Evolutionary conservation across 495 filamentous ascomycete genomes (phyloP), one percentile per base, ranked within the genome.

Genomic region (Penicillium tannophilum): DNA sequence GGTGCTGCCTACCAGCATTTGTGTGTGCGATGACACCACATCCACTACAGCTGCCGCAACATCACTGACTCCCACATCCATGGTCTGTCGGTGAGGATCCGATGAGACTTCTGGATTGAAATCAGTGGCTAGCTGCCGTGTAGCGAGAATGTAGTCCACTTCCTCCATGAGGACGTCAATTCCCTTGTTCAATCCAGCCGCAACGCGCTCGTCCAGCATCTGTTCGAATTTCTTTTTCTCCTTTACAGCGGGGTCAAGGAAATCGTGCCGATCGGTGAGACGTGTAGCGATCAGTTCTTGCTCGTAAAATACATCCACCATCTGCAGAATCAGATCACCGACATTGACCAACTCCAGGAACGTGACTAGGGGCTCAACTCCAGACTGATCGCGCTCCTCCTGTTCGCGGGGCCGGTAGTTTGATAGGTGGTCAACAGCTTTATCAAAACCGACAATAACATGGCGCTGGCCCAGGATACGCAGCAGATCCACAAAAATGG

Each of bases 201-300:
- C 95, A 20, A 99, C 95, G 52, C 90, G 88, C 74, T 98, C 95
- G 68, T 99, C 95, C 10, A 99, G 86, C 89, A 97, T 96, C 73
- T 98, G 93, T 79, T 99, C 95, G 59, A 99, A 99, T 47, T 89
- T 91, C 75, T 97, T 98, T 83, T 99, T 99, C 63, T 93, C 92
- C 61, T 95, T 87, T 19, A 87, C 88, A 0, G 92, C 90, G 5
- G 92, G 91, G 65, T 94, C 90, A 35, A 99, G 76, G 66, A 98
- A 99, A 72, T 99, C 94, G 63, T 95, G 93, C 23, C 89, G 85
- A 65, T 99, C 93, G 12, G 89, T 89, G 51, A 99, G 85, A 60
- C 90, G 90, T 4, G 86, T 82, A 0, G 85, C 85, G 6, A 91
- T 87, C 35, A 99, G 82, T 70, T 98, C 93, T 68, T 97, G 93